phyloP scores from a whole-genome alignment of 805 yeast genomes.

The Hanseniaspora valbyensis region DNA sequence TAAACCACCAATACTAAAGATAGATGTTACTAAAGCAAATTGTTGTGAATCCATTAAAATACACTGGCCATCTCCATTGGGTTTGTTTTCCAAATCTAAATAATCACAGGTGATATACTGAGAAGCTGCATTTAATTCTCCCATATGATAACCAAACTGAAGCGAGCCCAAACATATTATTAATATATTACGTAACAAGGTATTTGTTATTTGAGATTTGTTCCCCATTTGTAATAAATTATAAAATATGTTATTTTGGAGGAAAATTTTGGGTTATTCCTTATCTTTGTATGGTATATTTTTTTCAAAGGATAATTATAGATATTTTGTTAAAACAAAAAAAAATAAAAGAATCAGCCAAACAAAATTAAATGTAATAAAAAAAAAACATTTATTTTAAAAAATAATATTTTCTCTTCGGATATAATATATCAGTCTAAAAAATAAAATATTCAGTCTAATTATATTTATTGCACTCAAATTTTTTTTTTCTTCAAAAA shows the following conservation, averaged over 20 bases:
- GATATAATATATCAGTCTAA: not conserved
- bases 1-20: slow-evolving; percentile 76
- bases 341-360: no score
- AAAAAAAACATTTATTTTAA: slow-evolving; percentile 2
- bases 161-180: slow-evolving; percentile 67
- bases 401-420: not conserved
- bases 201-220: slow-evolving; percentile 10
- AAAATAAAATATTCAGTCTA: no score
- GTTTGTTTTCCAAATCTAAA: slow-evolving; percentile 28
- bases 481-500: not conserved
- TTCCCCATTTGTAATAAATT: no score
- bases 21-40: slow-evolving; percentile 64
- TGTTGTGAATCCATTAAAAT: slow-evolving; percentile 45
- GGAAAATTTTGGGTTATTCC: no score
- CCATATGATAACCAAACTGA: slow-evolving; percentile 91
- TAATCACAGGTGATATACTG: slow-evolving; percentile 48
- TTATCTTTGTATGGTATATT: no score
- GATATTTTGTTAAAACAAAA: no score
- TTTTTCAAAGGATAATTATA: no score
- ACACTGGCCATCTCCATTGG: slow-evolving; percentile 38
- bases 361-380: not conserved
- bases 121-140: slow-evolving; percentile 87
- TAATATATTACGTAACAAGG: slow-evolving; percentile 36
- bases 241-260: no score
- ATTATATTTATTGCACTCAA: not conserved